phyloP scores from a whole-genome alignment of 2,329 filamentous ascomycete genomes.

The Trichoderma harzianum region DNA sequence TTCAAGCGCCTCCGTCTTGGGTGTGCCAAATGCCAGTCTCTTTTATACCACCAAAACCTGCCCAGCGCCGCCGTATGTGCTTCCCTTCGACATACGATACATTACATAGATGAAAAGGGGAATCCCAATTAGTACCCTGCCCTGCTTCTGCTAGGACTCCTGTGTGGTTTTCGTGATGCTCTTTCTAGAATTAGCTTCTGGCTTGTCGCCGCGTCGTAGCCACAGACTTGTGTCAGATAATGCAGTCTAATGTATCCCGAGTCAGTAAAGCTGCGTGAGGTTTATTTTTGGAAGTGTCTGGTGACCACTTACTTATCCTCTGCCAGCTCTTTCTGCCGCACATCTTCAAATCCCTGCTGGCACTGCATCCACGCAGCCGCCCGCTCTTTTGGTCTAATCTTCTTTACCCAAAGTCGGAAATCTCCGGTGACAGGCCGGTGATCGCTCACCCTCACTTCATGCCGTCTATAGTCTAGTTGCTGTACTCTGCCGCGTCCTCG shows the following conservation, averaged over 20 bases:
- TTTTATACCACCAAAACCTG: background rate
- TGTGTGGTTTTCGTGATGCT: constrained; percentile 26
- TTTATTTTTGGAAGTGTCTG: background rate
- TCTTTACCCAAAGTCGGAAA: constrained; percentile 83
- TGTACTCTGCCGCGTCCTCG: constrained; percentile 76
- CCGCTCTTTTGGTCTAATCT: constrained; percentile 65
- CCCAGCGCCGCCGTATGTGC: background rate
- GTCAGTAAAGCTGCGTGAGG: background rate
- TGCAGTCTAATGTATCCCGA: constrained; percentile 39
- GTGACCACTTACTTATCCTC: constrained; percentile 69
- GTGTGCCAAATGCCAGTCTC: background rate
- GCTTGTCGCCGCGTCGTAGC: constrained; percentile 53
- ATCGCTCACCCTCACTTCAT: constrained; percentile 88
- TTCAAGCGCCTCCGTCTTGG: background rate
- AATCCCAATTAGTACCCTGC: constrained; percentile 12
- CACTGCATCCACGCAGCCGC: constrained; percentile 67
- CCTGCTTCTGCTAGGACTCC: constrained; percentile 27
- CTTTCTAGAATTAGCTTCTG: constrained; percentile 45
- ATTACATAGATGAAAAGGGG: background rate
- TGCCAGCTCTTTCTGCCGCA: constrained; percentile 64
- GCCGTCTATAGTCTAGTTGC: constrained; percentile 81
- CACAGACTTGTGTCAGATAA: constrained; percentile 51
- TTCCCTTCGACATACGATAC: background rate
- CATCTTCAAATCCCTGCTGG: constrained; percentile 69
- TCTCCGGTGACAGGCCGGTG: constrained; percentile 86